Evolutionary conservation across 2,329 filamentous ascomycete species (phyloP), one percentile per base, ranked within the genome.

Genomic region (Elsinoe necatrix): DNA sequence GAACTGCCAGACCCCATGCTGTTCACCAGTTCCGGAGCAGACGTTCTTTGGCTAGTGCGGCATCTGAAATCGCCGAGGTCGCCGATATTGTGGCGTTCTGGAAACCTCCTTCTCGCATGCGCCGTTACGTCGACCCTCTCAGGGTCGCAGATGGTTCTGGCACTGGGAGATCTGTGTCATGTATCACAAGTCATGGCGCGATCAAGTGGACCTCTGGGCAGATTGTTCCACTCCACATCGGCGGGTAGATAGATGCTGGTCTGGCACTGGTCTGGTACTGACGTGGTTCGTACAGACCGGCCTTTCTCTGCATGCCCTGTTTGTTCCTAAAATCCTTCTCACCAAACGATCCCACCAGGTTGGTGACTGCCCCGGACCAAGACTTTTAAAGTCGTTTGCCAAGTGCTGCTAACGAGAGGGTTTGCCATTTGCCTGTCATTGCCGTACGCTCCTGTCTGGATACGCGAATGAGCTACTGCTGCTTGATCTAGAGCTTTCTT

Each of bases 381-480:
- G 45, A 50, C 25, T 20, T 31, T 50, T 50, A 50, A 50, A 25
- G 25, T 50, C 45, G 45, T 35, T 31, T 50, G 45, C 45, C 45
- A 50, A 50, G 45, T 35, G 29, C 20, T 50, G 45, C 45, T 50
- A 50, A 34, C 16, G 23, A 12, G 45, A 50, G 45, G 45, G 45
- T 31, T 34, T 18, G 45, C 29, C 25, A 20, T 21, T 18, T 31
- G 23, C 16, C 45, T 20, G 45, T 50, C 45, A 31, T 50, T 14
- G 9, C 29, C 45, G 27, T 11, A 35, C 34, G n/a, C 12, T 45
- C 23, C 11, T 45, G 20, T 25, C 41, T 45, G 41, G 23, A 45
- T 45, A 23, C 21, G 20, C 41, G 41, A 45, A 50, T 18, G 7
- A 25, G 16, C 25, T n/a, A 31, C 45, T 7, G n/a, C 9, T 34